A percentile compares a stretch with the other conserved stretches of the same genome.
These are phyloP conservation scores for Lactarius hatsudake DNA, from an alignment of 768 basidiomycete species.

Conservation along the genomic window DNA sequence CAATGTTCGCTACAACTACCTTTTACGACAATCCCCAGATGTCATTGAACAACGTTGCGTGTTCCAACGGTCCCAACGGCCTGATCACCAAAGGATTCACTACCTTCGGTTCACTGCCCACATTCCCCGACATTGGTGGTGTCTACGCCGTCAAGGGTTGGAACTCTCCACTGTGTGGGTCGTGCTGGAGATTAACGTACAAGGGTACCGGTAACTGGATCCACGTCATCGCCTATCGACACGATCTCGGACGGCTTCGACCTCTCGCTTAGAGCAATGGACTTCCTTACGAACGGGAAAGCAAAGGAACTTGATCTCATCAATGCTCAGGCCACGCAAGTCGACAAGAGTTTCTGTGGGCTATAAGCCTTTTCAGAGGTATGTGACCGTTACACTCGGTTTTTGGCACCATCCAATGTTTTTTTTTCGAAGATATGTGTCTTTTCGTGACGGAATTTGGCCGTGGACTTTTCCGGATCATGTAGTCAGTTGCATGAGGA, in stretches of 20 bases:
- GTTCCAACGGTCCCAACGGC: slow-evolving; percentile 31
- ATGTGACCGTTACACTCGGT: background rate
- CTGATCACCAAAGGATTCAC: slow-evolving; percentile 26
- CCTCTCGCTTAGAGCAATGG: too few relatives aligned
- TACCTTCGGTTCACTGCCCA: slow-evolving; percentile 25
- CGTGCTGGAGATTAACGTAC: background rate
- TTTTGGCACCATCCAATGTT: background rate
- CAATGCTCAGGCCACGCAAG: background rate
- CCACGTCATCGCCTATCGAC: too few relatives aligned
- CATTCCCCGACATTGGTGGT: slow-evolving; percentile 28
- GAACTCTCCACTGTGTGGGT: slow-evolving; percentile 27
- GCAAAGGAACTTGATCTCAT: slow-evolving; percentile 2
- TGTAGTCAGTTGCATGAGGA: too few relatives aligned
- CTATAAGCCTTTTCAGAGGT: background rate
- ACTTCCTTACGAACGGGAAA: slow-evolving; percentile 42
- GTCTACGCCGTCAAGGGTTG: slow-evolving; percentile 34
- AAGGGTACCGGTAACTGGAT: slow-evolving; percentile 36
- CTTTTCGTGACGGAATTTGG: background rate
- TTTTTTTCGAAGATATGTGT: background rate
- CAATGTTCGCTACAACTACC: slow-evolving; percentile 11
- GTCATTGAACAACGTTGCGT: slow-evolving; percentile 23
- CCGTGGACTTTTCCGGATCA: too few relatives aligned
- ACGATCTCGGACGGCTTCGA: too few relatives aligned
- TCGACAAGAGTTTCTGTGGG: background rate
- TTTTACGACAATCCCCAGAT: slow-evolving; percentile 14